Evolutionary conservation across 257 asterid genomes (phyloP).

Genomic region (Solanum virginianum): DNA sequence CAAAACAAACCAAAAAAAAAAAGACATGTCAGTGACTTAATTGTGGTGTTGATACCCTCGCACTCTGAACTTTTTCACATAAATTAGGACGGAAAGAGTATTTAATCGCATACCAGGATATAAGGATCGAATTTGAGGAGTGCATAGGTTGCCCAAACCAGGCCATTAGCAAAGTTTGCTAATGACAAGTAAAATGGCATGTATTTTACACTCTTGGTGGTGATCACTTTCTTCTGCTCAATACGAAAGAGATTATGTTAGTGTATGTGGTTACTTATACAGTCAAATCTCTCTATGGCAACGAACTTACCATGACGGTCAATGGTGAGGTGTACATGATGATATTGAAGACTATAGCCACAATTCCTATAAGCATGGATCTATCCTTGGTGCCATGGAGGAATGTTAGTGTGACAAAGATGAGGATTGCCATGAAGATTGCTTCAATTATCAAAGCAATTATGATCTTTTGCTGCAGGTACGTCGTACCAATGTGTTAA

Average conservation of each 20-base stretch:
- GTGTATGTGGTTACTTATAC: not conserved
- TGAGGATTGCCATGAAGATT: constrained; percentile 6
- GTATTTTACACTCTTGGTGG: constrained; percentile 4
- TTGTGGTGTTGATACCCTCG: not conserved
- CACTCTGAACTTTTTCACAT: not conserved
- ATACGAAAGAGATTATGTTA: not conserved
- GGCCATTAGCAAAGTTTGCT: constrained; percentile 1
- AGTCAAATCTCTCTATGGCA: too few relatives aligned
- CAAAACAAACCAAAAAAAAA: not conserved
- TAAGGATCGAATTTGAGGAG: not conserved
- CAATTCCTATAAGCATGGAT: constrained; percentile 29
- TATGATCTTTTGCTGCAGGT: constrained; percentile 25
- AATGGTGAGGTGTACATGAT: constrained; percentile 55
- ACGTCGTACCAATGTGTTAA: not conserved
- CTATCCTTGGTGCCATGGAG: constrained; percentile 34
- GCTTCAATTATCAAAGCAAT: constrained; percentile 13
- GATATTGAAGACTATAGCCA: constrained; percentile 34
- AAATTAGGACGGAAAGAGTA: not conserved
- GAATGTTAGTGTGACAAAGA: constrained; percentile 14
- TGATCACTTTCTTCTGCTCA: not conserved
- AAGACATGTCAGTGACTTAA: not conserved
- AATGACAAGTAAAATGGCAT: constrained; percentile 6
- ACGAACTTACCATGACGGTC: constrained; percentile 40
- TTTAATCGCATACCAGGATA: not conserved
- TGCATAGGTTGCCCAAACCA: not conserved